phyloP scores from a whole-genome alignment of 1,139 yeast species.

The Protomyces pachydermus region DNA sequence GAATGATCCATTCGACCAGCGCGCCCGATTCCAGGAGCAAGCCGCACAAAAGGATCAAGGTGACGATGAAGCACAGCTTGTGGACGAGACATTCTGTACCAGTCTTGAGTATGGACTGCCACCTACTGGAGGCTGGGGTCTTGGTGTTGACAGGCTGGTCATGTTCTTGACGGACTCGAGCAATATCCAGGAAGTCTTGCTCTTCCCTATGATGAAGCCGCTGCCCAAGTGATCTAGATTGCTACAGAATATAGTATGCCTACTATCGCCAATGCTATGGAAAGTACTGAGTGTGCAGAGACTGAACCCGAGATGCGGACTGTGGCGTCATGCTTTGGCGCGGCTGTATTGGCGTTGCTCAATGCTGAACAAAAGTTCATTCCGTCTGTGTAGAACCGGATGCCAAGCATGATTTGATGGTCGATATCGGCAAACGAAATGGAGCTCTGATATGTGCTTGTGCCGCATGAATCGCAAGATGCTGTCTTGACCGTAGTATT shows the following conservation, averaged over 20 bases:
- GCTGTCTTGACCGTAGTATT: background rate
- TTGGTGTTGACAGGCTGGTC: constrained; percentile 97
- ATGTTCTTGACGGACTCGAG: constrained; percentile 94
- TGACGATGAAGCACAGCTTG: constrained; percentile 96
- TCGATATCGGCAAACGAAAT: background rate
- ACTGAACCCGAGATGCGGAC: background rate
- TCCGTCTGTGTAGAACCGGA: background rate
- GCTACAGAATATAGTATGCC: background rate
- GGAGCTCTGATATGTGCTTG: background rate
- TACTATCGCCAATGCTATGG: background rate
- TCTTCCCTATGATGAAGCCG: constrained; percentile 82
- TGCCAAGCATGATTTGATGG: background rate
- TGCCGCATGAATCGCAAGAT: background rate
- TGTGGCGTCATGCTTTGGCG: background rate
- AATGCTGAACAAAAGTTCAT: background rate
- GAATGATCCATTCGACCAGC: constrained; percentile 87
- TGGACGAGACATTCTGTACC: constrained; percentile 94
- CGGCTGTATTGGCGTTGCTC: background rate
- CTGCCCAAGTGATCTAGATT: background rate
- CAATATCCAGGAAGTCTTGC: constrained; percentile 93
- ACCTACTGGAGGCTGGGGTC: constrained; percentile 99
- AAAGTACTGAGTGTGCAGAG: background rate
- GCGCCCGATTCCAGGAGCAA: constrained; percentile 64
- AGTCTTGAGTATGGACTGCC: constrained; percentile 98
- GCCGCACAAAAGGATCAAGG: constrained; percentile 98